A percentile compares a stretch with the other conserved stretches of the same genome.
These are phyloP conservation scores for Fulvia fulva DNA, from an alignment of 2,329 filamentous ascomycete genomes.

Conservation along the genomic window DNA sequence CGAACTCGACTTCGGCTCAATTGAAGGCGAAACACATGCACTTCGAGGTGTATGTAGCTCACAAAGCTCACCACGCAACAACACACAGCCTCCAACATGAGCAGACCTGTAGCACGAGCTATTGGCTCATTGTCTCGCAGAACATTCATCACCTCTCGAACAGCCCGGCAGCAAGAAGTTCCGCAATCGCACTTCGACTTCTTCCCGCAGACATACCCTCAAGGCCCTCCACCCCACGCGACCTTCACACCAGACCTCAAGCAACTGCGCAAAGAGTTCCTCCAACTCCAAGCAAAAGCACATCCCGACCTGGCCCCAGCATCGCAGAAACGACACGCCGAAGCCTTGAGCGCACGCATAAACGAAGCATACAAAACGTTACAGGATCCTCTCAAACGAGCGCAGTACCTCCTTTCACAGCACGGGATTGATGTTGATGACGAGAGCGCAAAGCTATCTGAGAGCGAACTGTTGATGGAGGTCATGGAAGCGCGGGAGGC, in stretches of 20 bases:
- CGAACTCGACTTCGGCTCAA: too few relatives aligned
- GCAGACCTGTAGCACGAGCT: neutral
- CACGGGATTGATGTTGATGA: slow-evolving; percentile 76
- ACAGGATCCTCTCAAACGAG: slow-evolving; percentile 69
- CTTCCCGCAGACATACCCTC: slow-evolving; percentile 75
- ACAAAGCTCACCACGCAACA: neutral
- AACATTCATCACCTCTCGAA: neutral
- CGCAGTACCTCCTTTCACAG: slow-evolving; percentile 73
- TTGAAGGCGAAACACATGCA: neutral
- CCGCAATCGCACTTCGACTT: slow-evolving; percentile 67
- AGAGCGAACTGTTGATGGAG: slow-evolving; percentile 68
- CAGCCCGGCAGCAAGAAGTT: neutral
- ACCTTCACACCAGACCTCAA: slow-evolving; percentile 70
- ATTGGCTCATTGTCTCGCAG: neutral
- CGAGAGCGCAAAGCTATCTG: slow-evolving; percentile 61
- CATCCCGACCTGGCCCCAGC: slow-evolving; percentile 65
- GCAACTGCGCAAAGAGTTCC: slow-evolving; percentile 76
- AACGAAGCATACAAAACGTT: slow-evolving; percentile 92
- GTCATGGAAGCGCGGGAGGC: slow-evolving; percentile 70
- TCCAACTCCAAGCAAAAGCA: slow-evolving; percentile 71
- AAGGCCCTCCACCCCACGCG: slow-evolving; percentile 71
- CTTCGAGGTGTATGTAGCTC: too few relatives aligned
- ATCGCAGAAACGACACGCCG: slow-evolving; percentile 58
- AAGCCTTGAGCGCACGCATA: slow-evolving; percentile 74
- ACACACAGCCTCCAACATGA: neutral